Percentiles rank a stretch among this genome's conserved stretches.
Conservation (phyloP, 2,329 filamentous ascomycete species). For the Pseudogymnoascus sp. region DNA sequence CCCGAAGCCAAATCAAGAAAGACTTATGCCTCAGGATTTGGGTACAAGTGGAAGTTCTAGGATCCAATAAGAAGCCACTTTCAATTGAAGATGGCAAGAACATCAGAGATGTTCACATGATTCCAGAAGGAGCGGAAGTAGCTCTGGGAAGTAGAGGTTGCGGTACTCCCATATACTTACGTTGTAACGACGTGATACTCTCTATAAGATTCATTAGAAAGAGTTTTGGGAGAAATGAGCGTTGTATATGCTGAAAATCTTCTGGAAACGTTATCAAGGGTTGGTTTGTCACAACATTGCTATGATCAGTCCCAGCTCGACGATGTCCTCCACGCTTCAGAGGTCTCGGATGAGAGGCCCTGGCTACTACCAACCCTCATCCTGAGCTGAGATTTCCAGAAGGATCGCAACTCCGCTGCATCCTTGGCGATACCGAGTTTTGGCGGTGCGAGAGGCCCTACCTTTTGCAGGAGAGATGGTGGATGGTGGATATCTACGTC, state of each 20-base stretch:
- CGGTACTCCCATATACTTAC: neutral
- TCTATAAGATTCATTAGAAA: neutral
- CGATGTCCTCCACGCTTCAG: conserved; percentile 16
- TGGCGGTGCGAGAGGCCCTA: conserved; percentile 17
- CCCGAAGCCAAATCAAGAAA: neutral
- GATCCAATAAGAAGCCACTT: neutral
- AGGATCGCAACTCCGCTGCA: neutral
- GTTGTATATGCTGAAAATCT: neutral
- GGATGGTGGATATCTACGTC: conserved; percentile 16
- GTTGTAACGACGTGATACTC: neutral
- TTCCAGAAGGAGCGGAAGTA: neutral
- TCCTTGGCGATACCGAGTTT: conserved; percentile 14
- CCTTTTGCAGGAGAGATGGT: conserved; percentile 14
- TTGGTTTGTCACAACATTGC: neutral
- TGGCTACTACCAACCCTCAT: neutral
- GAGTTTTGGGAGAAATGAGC: neutral
- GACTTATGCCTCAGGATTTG: neutral
- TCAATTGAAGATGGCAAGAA: neutral
- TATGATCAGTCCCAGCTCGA: conserved; percentile 22
- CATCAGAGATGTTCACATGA: neutral
- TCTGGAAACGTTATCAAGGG: neutral
- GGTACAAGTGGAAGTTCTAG: neutral
- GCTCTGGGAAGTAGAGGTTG: neutral
- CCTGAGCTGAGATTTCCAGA: neutral
- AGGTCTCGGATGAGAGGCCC: neutral